Base-by-base conservation (phyloP, 2,329 filamentous ascomycete genomes). In the Sarocladium brachiariae region DNA sequence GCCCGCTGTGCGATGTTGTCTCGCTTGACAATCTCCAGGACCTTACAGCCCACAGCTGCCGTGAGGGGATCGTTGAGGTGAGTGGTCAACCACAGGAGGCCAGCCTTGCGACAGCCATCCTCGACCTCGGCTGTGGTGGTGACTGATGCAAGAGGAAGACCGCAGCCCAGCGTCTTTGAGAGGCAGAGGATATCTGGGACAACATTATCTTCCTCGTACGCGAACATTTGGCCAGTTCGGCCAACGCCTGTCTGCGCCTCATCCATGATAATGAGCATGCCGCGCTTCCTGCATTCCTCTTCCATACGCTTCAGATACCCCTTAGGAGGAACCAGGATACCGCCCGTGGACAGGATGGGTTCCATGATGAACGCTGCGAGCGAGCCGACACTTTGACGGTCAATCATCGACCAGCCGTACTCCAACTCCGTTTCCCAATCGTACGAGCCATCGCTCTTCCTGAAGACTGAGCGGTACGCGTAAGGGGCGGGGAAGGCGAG, bases 361-460 rank as follows among this genome's bases (percentile, higher is more conserved):
- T 86, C 81, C 47, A 86, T 67, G 50, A 86, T 81, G 50, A 79
- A 76, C 1, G 81, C 82, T 1, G 82, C 81, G 0, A 86, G 70
- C 0, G 80, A 83, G 0, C 81, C 82, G 51, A 73, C 76, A 1
- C 74, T 80, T 50, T 78, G 74, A 39, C 72, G 68, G 53, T 86
- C 81, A 18, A 86, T 69, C 63, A 85, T 67, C 16, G 68, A 67
- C 72, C 79, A 86, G 4, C 79, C 79, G 54, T 77, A 81, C 16
- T 80, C 70, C 2, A 84, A 65, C 59, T 84, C 81, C 0, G 76
- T 74, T 53, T 80, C 70, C 80, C 80, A 84, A 57, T 84, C 80
- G 54, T 84, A 77, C 0, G 73, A 74, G 1, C 79, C 79, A 54
- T 84, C 78, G 53, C 83, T 77, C n/a, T 75, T 70, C 13, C 76